Evolutionary conservation across 2,329 filamentous ascomycete species (phyloP), one percentile per base, ranked within the genome.

Genomic region (Fusarium bulbicola): DNA sequence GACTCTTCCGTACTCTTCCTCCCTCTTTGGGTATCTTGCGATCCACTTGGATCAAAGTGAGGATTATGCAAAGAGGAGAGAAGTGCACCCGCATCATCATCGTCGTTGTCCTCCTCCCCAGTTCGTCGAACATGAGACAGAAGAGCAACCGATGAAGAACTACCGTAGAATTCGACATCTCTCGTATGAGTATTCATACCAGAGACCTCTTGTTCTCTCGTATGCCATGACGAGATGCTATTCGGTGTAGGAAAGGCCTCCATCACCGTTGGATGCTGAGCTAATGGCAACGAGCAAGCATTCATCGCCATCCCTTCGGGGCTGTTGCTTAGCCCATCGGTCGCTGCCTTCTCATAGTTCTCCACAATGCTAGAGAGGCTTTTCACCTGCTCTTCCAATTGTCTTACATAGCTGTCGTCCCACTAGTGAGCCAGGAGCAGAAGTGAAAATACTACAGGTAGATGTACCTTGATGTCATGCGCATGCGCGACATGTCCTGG

Each of bases 401-500:
- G 39, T 7, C n/a, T 45, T 21, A 58, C 54, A 47, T 58, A 58
- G 24, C 54, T 58, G 11, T 21, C 6, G 8, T 18, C 6, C 8
- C 11, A n/a, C 9, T 15, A 26, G 20, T 58, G 6, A 47, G 54
- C n/a, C n/a, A 9, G 18, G 13, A 24, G 24, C 5, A 26, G 7
- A 21, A 13, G 7, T 16, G n/a, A 36, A 12, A 12, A 36, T 21
- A 4, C 7, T 7, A n/a, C 1, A 26, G 21, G 21, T 4, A 9
- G 40, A 7, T 21, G 1, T 47, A 47, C 54, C 54, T 47, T 36
- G 54, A 58, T 28, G 54, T 47, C 14, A 58, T 58, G 39, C 40
- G 54, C 39, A 58, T 58, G 4, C 54, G 54, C 30, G 54, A 58
- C 40, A 58, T 56, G 28, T 58, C 30, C 40, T 58, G 54, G 24